A percentile compares a stretch with the other conserved stretches of the same genome.
Conservation (phyloP, 2,329 filamentous ascomycete species). For the Aspergillus sp. region DNA sequence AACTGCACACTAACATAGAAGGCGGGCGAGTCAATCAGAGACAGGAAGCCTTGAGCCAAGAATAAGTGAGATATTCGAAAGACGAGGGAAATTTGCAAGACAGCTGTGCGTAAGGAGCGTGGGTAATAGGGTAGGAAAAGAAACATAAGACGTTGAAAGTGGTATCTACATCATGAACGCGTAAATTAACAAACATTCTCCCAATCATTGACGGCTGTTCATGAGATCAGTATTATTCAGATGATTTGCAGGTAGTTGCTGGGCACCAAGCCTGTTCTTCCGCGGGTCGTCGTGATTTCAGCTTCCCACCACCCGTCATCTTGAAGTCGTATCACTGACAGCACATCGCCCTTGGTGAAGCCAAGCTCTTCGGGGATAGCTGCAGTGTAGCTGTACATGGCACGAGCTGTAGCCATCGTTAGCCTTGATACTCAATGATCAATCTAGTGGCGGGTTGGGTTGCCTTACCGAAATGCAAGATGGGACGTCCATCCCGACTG, state of each 20-base stretch:
- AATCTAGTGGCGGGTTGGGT: not conserved
- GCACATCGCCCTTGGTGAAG: constrained; percentile 87
- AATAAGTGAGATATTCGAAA: too few species aligned
- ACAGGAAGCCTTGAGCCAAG: too few species aligned
- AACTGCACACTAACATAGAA: too few species aligned
- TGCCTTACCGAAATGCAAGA: constrained; percentile 88
- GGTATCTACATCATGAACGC: constrained; percentile 23
- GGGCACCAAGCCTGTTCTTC: constrained; percentile 58
- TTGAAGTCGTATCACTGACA: constrained; percentile 85
- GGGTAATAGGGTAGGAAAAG: not conserved
- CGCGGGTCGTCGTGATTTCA: constrained; percentile 67
- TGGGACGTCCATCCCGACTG: constrained; percentile 80
- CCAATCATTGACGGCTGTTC: constrained; percentile 21
- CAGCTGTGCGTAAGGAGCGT: not conserved
- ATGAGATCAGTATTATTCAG: constrained; percentile 30
- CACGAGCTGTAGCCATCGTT: constrained; percentile 64
- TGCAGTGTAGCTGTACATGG: constrained; percentile 90
- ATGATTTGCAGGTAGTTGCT: constrained; percentile 66
- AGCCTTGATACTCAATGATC: constrained; percentile 4
- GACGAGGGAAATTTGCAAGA: not conserved
- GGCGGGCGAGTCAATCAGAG: too few species aligned
- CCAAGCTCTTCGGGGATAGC: constrained; percentile 93
- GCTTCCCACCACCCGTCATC: constrained; percentile 99
- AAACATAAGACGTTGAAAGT: constrained; percentile 4
- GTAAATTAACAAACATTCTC: constrained; percentile 11